Conservation (phyloP, 2,329 filamentous ascomycete species). For the Parafenestella ontariensis region DNA sequence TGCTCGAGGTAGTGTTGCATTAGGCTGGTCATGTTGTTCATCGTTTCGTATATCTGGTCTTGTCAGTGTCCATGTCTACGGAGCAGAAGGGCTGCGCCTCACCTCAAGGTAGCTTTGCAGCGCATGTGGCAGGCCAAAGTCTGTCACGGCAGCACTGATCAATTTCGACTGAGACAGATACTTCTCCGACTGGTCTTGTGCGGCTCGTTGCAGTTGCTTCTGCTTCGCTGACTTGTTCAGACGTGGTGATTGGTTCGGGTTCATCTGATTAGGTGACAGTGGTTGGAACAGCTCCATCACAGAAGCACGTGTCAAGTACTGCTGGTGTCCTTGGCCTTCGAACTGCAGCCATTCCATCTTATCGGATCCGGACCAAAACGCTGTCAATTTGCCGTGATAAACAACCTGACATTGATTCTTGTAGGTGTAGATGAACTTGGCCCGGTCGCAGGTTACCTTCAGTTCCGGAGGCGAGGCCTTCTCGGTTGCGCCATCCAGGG, state of each 20-base stretch:
- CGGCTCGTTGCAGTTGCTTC: constrained; percentile 46
- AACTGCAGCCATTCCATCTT: constrained; percentile 89
- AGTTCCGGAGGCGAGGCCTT: constrained; percentile 67
- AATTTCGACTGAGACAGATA: constrained; percentile 55
- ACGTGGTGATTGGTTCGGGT: constrained; percentile 63
- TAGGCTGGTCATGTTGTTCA: constrained; percentile 68
- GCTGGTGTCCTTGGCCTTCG: constrained; percentile 75
- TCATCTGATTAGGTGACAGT: constrained; percentile 55
- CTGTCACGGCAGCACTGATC: constrained; percentile 55
- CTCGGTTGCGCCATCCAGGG: constrained; percentile 73
- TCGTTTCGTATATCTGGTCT: constrained; percentile 67
- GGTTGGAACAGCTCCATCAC: constrained; percentile 56
- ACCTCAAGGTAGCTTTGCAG: constrained; percentile 70
- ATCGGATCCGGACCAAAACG: constrained; percentile 77
- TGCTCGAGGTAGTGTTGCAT: constrained; percentile 65
- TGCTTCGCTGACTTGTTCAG: constrained; percentile 64
- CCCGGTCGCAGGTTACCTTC: constrained; percentile 76
- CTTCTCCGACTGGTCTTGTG: constrained; percentile 43
- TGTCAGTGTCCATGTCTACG: constrained; percentile 27
- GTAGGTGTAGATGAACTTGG: constrained; percentile 90
- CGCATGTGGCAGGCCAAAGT: constrained; percentile 62
- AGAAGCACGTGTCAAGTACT: constrained; percentile 77
- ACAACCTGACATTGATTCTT: constrained; percentile 81
- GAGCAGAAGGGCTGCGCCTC: constrained; percentile 29
- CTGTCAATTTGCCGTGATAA: constrained; percentile 76